Conservation (phyloP, 495 filamentous ascomycete species). For the Aspergillus bridgeri region DNA sequence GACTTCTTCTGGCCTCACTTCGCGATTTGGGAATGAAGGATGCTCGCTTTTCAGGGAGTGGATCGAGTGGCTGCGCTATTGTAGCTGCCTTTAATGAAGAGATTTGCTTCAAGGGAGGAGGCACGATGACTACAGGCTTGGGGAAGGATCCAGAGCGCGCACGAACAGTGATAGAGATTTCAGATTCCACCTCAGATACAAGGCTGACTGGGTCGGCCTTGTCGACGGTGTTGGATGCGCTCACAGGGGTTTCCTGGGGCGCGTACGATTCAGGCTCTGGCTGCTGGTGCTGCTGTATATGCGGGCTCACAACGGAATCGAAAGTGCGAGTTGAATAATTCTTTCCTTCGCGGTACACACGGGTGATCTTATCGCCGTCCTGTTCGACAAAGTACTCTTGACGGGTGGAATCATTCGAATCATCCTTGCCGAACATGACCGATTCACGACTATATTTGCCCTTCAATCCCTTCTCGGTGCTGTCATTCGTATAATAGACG, state of each 20-base stretch:
- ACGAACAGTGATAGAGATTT: background rate
- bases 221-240: too few species aligned
- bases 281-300: background rate
- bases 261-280: background rate
- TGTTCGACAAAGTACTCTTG: slow-evolving; percentile 17
- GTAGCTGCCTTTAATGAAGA: slow-evolving; percentile 11
- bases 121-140: slow-evolving; percentile 13
- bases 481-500: background rate
- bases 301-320: background rate
- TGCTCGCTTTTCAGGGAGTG: background rate
- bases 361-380: slow-evolving; percentile 11
- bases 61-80: background rate
- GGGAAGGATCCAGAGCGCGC: slow-evolving; percentile 13
- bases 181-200: background rate
- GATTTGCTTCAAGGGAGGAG: slow-evolving; percentile 12
- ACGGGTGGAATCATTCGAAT: background rate
- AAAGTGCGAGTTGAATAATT: slow-evolving; percentile 1
- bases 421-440: slow-evolving; percentile 14
- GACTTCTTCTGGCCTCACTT: background rate
- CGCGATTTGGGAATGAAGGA: background rate
- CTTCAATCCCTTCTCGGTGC: background rate
- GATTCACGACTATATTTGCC: slow-evolving; percentile 12
- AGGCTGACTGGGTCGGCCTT: background rate
- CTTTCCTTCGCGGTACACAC: slow-evolving; percentile 15
- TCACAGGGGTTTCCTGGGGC: background rate